These are phyloP conservation scores for Groenewaldozyma auringiensis DNA, from an alignment of 1,139 yeast species.

Conservation along the genomic window DNA sequence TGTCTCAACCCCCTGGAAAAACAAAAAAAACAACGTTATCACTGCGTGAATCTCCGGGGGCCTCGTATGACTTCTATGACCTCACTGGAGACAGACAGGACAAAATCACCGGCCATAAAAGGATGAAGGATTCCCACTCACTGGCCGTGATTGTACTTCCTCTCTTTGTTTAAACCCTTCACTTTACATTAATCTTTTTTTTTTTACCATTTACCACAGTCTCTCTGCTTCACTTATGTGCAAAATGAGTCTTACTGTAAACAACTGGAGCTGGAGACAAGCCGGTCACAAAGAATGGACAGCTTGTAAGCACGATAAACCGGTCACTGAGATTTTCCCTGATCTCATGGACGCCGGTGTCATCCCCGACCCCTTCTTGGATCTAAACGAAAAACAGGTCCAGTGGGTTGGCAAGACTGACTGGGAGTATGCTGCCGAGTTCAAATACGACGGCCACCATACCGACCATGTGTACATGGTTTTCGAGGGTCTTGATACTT, in stretches of 20 bases:
- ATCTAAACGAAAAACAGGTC: constrained; percentile 35
- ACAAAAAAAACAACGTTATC: no score
- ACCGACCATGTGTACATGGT: constrained; percentile 25
- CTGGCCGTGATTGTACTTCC: no score
- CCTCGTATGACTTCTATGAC: no score
- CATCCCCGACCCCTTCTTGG: constrained; percentile 40
- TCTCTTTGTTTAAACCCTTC: no score
- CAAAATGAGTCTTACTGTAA: constrained; percentile 6
- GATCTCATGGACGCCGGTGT: constrained; percentile 34
- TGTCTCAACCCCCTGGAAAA: no score
- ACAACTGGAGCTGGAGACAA: constrained; percentile 20
- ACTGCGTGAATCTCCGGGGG: no score
- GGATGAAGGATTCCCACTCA: no score
- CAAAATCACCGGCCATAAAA: no score
- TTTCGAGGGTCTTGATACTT: constrained; percentile 42
- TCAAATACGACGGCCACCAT: constrained; percentile 12
- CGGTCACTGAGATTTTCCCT: constrained; percentile 34
- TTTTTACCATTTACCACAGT: no score
- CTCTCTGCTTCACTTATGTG: no score
- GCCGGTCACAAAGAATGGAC: constrained; percentile 20
- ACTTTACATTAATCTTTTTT: no score
- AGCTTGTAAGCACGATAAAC: constrained; percentile 16
- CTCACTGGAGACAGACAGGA: no score
- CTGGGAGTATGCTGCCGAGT: constrained; percentile 24
- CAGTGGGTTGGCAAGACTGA: constrained; percentile 42